Percentiles rank a stretch among this genome's conserved stretches.
Evolutionary conservation across 2,329 filamentous ascomycete genomes (phyloP).

Genomic region (Stachybotrys elegans): DNA sequence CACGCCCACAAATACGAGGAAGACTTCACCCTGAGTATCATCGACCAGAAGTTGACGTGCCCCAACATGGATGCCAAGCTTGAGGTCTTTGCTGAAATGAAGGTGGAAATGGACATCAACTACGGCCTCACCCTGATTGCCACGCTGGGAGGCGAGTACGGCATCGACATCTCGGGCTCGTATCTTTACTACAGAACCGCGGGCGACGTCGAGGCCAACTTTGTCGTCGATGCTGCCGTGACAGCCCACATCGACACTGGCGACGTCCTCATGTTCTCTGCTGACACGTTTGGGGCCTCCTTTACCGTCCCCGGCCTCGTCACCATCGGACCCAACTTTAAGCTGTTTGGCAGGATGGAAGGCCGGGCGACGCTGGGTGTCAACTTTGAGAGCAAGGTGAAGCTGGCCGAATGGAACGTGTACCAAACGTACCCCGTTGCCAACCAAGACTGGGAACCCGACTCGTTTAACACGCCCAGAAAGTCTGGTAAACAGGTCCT

Average conservation of each 20-base stretch:
- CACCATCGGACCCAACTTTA: conserved; percentile 24
- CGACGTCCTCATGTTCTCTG: conserved; percentile 13
- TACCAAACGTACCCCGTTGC: conserved; percentile 5
- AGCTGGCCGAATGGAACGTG: conserved; percentile 20
- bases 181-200: conserved; percentile 20
- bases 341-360: conserved; percentile 15
- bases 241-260: conserved; percentile 12
- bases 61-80: conserved; percentile 13
- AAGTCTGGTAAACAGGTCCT: conserved; percentile 4
- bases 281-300: conserved; percentile 20
- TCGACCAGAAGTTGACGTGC: conserved; percentile 17
- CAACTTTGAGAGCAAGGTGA: conserved; percentile 18
- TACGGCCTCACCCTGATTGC: conserved; percentile 23
- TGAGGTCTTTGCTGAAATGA: conserved; percentile 12
- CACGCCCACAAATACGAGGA: conserved; percentile 18
- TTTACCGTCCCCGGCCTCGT: conserved; percentile 23
- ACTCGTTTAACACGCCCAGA: not conserved
- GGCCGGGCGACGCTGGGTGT: conserved; percentile 15
- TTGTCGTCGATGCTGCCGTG: conserved; percentile 20
- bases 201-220: conserved; percentile 15
- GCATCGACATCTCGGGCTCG: conserved; percentile 18
- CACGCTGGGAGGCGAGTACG: conserved; percentile 9
- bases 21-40: conserved; percentile 15
- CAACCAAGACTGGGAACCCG: conserved; percentile 5
- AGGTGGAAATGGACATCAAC: conserved; percentile 17